Evolutionary conservation across 164 flowering plant genomes (phyloP), one percentile per base, ranked within the genome.

Genomic region (Cinnamomum micranthum): DNA sequence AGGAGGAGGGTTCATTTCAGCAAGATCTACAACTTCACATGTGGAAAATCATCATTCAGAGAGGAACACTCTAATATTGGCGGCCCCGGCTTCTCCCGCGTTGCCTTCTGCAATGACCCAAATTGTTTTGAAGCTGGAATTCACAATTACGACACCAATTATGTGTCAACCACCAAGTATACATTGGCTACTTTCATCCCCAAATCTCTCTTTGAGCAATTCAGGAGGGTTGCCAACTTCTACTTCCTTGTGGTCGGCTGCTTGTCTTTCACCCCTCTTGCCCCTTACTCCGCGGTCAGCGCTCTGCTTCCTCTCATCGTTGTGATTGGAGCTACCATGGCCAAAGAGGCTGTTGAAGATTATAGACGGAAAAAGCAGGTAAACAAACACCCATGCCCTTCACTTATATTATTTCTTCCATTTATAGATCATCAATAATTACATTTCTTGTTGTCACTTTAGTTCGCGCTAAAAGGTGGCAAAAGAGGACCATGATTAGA

Each of bases 181-280:
- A 91, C 88, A 14, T 64, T 86, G 3, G 87, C 86, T 1, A 82
- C 93, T 0, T 92, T 91, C 78, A 64, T 92, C n/a, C 97, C 97
- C 24, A 92, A 88, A 74, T 82, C 97, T 3, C 70, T 92, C 82
- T 92, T 89, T 69, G 97, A 92, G 86, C 97, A 92, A 77, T 92
- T 92, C 80, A 83, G 97, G 80, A 80, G 97, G 65, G 93, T 87
- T 50, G 97, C 97, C 58, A 92, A 92, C 73, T 17, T 91, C 0
- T 92, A 88, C 76, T 92, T 92, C 79, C 91, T 92, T 60, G 1
- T 89, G 10, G 79, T 84, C 73, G 91, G 85, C 0, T 76, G 85
- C 22, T 59, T 92, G 71, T 82, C 95, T 11, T 91, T 92, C 85
- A 89, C 93, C 0, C 85, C 89, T 0, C 84, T 91, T 11, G 80